Base-by-base conservation (phyloP, 2,329 filamentous ascomycete genomes). In the Ophidiomyces ophidiicola region DNA sequence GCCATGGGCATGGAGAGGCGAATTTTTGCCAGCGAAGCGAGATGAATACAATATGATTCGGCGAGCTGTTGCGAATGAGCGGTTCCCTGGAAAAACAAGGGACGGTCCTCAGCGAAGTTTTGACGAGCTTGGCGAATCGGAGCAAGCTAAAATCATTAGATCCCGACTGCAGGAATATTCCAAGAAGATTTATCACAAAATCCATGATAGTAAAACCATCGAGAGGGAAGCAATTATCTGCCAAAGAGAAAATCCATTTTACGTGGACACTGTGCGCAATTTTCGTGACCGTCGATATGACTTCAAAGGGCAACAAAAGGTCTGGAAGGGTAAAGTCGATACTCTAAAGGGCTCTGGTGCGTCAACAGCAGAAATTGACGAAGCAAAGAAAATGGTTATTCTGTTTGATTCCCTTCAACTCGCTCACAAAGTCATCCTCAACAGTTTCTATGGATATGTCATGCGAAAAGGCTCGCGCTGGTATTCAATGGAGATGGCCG, bases 41-140 rank as follows among this genome's bases (percentile, higher is more conserved):
- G 88, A 96, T 56, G 90, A 98, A 56, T 98, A 98, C 71, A 96
- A 96, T 63, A 98, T 98, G 90, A 94, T 98, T 53, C 75, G 84
- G 30, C 78, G 90, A 53, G 82, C 87, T 0, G 69, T 96, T 4
- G 83, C 92, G 52, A 94, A 92, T 51, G 92, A 98, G 56, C 80
- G 71, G 36, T 98, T 98, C 48, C 90, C 92, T 0, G 82, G 82
- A 2, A 84, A 79, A 52, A 72, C 66, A 28, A 76, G 83, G 0
- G 82, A 80, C 46, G 72, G 76, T 6, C 79, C 84, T 0, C 60
- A 66, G 45, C 72, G 85, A 41, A 74, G 77, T 0, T 98, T 94
- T 52, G 76, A 86, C 46, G 85, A 96, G 12, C 66, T 98, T 12
- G 68, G 76, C 12, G 60, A 72, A 2, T 87, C 94, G 43, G 90